Evolutionary conservation across 805 yeast genomes (phyloP).

Genomic region (Yarrowia divulgata): DNA sequence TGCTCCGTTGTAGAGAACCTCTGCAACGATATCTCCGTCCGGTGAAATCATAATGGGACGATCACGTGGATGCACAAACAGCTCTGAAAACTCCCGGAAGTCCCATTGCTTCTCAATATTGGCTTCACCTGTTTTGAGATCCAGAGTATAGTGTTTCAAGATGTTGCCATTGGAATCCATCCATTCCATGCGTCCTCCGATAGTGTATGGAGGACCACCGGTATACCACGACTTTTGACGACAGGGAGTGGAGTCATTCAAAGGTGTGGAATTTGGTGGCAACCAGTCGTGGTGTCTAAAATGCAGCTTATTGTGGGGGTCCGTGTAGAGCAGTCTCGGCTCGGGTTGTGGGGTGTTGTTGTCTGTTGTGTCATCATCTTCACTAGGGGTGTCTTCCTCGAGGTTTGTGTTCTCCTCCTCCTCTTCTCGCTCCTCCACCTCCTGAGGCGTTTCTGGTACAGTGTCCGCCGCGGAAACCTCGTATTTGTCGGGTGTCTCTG

Average conservation of each 20-base stretch:
- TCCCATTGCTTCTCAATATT: neutral
- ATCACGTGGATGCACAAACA: slow-evolving; percentile 17
- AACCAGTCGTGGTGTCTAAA: neutral
- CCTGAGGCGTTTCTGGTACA: slow-evolving; percentile 3
- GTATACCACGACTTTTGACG: slow-evolving; percentile 24
- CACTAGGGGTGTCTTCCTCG: neutral
- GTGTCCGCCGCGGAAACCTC: neutral
- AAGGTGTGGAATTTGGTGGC: neutral
- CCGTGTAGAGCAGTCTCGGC: neutral
- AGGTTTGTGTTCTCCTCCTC: neutral
- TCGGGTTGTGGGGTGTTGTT: neutral
- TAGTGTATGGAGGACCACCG: slow-evolving; percentile 9
- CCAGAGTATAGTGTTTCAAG: neutral
- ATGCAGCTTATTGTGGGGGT: neutral
- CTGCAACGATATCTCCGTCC: slow-evolving; percentile 17
- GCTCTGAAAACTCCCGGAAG: neutral
- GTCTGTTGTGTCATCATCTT: neutral
- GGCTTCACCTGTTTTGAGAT: slow-evolving; percentile 8
- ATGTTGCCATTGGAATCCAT: neutral
- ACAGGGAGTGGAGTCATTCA: slow-evolving; percentile 1
- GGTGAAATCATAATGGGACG: slow-evolving; percentile 3
- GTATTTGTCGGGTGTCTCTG: neutral
- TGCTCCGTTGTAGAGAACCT: neutral
- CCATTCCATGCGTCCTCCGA: slow-evolving; percentile 17
- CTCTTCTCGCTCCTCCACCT: too few relatives aligned